Evolutionary conservation across 202 grass and related monocot genomes (phyloP), one percentile per base, ranked within the genome.

Genomic region (Setaria viridis): DNA sequence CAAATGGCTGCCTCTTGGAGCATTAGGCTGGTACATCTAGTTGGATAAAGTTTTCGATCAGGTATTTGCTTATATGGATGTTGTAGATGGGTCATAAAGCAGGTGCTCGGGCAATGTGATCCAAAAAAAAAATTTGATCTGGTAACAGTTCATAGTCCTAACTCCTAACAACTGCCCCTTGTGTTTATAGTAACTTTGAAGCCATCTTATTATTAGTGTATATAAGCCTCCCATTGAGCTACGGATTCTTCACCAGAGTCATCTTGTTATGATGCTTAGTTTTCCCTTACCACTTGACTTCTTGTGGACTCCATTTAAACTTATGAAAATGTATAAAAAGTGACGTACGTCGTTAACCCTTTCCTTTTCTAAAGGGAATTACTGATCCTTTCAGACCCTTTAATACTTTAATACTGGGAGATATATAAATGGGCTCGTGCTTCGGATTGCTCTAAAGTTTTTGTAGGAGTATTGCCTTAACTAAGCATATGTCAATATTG

Each of bases 401-500:
- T 78, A 51, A 78, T 82, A 73, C 15, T 81, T 45, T 78, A 51
- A 78, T 82, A 73, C 30, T 51, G 32, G 10, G 48, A 65, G 35
- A 85, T 53, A 10, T 39, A 32, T 73, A 67, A 17, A 20, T 35
- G 34, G 34, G 34, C 34, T 35, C 34, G 3, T 35, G 34, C 34
- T 35, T 35, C 14, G 20, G 30, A 46, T 72, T 85, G 32, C 16
- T 81, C 64, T 71, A 45, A 64, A 77, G 58, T 63, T 4, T 3
- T 46, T 46, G 54, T 25, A 25, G 25, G 64, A 77, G 46, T 48
- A 16, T 81, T 86, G 33, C 48, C 57, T 82, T 1, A 35, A 35
- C 9, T 66, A 41, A 56, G 11, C 74, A 79, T 60, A 15, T 80
- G 83, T 79, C 6, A 49, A 70, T 84, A 59, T 64, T 74, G 62